Percentiles rank a stretch among this genome's conserved stretches.
Conservation (phyloP, 2,329 filamentous ascomycete species). For the Neofusicoccum laricinum region DNA sequence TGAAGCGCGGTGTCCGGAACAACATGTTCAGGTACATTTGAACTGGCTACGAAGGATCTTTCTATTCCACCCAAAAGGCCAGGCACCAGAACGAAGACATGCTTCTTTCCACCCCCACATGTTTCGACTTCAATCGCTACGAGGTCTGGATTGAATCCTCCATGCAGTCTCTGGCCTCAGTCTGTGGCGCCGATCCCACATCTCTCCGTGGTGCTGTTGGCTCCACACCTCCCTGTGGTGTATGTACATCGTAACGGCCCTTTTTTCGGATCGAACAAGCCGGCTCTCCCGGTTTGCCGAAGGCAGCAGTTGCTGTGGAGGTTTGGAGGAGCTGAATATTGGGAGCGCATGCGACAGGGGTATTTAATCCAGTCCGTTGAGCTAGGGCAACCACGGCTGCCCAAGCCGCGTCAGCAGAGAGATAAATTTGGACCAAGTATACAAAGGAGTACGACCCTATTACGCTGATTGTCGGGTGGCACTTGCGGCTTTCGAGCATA, state of each 20-base stretch:
- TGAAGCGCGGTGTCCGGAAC: constrained; percentile 71
- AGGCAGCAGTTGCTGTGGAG: too few relatives aligned
- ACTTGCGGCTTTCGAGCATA: background rate
- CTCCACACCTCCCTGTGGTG: too few relatives aligned
- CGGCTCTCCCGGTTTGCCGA: background rate
- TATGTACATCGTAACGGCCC: background rate
- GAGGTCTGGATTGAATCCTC: too few relatives aligned
- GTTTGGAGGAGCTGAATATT: background rate
- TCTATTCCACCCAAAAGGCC: too few relatives aligned
- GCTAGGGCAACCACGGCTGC: background rate
- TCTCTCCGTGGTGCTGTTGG: too few relatives aligned
- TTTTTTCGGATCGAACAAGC: background rate
- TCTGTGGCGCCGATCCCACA: too few relatives aligned
- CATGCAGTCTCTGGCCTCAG: too few relatives aligned
- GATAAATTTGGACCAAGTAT: background rate
- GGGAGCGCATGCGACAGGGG: background rate
- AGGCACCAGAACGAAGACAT: too few relatives aligned
- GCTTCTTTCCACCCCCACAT: too few relatives aligned
- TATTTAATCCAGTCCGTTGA: background rate
- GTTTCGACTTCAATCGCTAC: too few relatives aligned
- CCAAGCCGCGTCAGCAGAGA: background rate
- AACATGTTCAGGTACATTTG: constrained; percentile 76
- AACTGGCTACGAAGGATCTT: constrained; percentile 8
- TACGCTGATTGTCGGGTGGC: background rate
- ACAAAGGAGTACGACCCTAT: background rate